Evolutionary conservation across 306 rosid species (phyloP), one percentile per base, ranked within the genome.

Genomic region (Vicia villosa): DNA sequence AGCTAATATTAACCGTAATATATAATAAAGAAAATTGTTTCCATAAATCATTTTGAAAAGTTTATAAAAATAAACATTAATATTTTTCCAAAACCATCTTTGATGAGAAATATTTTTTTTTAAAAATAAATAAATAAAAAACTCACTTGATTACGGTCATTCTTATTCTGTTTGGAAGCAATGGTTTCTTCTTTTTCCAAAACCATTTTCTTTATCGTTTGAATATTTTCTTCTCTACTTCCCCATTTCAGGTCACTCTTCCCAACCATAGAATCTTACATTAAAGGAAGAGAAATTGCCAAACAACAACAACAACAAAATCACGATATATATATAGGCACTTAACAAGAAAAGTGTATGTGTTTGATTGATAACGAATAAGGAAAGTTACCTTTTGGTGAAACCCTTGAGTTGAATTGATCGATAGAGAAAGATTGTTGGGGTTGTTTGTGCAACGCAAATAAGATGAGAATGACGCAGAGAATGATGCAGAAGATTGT

Each of bases 341-440:
- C 2, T 22, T 22, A 22, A 22, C 24, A 22, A 22, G 2, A 41
- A 46, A 1, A 2, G 1, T n/a, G 19, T 15, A 3, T 46, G 52
- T 15, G 10, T n/a, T 1, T n/a, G 21, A 47, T 13, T 14, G 19
- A 13, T 43, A 43, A 43, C 3, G 50, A n/a, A 43, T 4, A 14
- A 21, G 21, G 41, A 49, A 37, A 52, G 14, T 36, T 20, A 68
- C 80, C 80, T 68, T 69, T 19, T 13, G 42, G 5, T 5, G 77
- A 77, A 71, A 77, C 46, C 57, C 68, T 71, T n/a, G 40, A 65
- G 38, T 71, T 71, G 74, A 77, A 73, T 46, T 56, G 73, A 9
- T 55, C 40, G 24, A 78, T 63, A 38, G 78, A 66, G 1, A 49
- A 72, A 73, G 12, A 47, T 19, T 3, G 54, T 32, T 73, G 56